These are phyloP conservation scores for Populus simonii DNA, from an alignment of 345 rosid genomes.

Conservation along the genomic window DNA sequence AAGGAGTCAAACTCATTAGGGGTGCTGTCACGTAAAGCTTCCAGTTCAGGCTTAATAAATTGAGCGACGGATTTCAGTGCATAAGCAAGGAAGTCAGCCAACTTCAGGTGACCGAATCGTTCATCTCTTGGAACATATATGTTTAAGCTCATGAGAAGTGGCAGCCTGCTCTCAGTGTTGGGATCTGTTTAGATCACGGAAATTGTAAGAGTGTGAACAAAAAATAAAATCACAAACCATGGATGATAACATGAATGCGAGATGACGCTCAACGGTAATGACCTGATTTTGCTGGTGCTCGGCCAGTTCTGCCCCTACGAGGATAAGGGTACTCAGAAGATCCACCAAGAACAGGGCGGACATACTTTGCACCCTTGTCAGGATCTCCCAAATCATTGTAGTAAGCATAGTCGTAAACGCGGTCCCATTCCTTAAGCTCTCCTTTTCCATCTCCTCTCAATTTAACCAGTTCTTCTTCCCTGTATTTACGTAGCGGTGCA, in stretches of 20 bases:
- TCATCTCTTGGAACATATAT: slow-evolving; percentile 43
- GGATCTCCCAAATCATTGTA: slow-evolving; percentile 49
- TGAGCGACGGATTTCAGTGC: slow-evolving; percentile 38
- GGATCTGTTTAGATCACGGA: slow-evolving; percentile 25
- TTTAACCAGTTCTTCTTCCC: slow-evolving; percentile 37
- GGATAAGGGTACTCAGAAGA: slow-evolving; percentile 44
- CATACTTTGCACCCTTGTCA: slow-evolving; percentile 29
- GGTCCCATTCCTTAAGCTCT: slow-evolving; percentile 42
- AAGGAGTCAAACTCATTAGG: slow-evolving; percentile 44
- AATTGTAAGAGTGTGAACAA: background rate
- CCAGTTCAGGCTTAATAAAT: slow-evolving; percentile 33
- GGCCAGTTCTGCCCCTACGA: slow-evolving; percentile 48
- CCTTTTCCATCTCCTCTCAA: slow-evolving; percentile 42
- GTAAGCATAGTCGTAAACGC: slow-evolving; percentile 45
- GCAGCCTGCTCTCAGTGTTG: slow-evolving; percentile 30
- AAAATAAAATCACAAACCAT: background rate
- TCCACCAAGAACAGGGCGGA: slow-evolving; percentile 45
- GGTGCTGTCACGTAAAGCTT: slow-evolving; percentile 27
- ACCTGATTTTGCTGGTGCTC: slow-evolving; percentile 36
- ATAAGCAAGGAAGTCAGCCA: slow-evolving; percentile 39
- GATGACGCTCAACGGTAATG: background rate
- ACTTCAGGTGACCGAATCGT: slow-evolving; percentile 40
- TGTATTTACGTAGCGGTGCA: slow-evolving; percentile 28
- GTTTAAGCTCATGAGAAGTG: slow-evolving; percentile 28
- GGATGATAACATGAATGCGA: background rate